Conservation (phyloP, 129 eudicot genomes). For the Lactuca saligna region DNA sequence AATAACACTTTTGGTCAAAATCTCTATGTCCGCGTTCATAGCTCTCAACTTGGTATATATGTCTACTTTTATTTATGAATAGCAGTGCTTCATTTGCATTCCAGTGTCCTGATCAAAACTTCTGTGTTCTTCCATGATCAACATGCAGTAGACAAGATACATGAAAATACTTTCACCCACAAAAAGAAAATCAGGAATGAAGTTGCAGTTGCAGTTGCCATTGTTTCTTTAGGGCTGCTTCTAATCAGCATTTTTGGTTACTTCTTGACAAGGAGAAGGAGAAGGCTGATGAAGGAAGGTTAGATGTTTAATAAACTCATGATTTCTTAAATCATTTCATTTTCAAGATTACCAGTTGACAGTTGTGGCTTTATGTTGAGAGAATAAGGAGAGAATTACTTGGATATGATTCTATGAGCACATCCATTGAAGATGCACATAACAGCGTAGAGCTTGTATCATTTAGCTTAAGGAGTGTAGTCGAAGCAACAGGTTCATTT, state of each 20-base stretch:
- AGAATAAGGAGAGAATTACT: conserved; percentile 18
- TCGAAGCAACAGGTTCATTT: conserved; percentile 35
- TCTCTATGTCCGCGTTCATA: conserved; percentile 34
- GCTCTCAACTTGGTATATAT: conserved; percentile 17
- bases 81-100: neutral
- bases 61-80: neutral
- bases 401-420: conserved; percentile 26
- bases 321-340: neutral
- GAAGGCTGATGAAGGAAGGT: conserved; percentile 33
- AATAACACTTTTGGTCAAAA: neutral
- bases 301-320: neutral
- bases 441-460: conserved; percentile 35
- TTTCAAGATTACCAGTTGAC: conserved; percentile 22
- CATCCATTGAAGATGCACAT: conserved; percentile 18
- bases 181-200: conserved; percentile 18
- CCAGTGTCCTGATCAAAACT: neutral
- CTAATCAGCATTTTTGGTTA: conserved; percentile 28
- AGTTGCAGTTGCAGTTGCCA: conserved; percentile 6
- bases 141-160: conserved; percentile 24
- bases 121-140: conserved; percentile 12
- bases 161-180: neutral
- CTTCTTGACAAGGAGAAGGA: conserved; percentile 16
- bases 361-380: conserved; percentile 20
- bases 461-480: conserved; percentile 36
- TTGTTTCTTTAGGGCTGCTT: conserved; percentile 24